A percentile compares a stretch with the other conserved stretches of the same genome.
Evolutionary conservation across 202 grass and related monocot species (phyloP).

Genomic region (Musa balbisiana): DNA sequence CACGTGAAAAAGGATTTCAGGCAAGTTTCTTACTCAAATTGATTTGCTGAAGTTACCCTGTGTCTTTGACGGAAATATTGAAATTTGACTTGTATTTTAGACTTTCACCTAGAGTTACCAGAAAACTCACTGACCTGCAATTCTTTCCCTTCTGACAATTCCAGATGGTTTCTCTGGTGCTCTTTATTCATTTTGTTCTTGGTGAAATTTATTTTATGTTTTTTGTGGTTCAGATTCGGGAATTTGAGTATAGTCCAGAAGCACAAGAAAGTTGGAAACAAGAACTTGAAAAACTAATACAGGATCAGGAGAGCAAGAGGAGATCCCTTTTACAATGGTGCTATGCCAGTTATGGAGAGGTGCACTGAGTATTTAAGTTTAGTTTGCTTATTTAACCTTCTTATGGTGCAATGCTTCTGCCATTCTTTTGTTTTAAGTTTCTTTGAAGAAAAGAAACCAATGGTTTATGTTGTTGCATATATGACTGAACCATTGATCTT

Average conservation of each 20-base stretch:
- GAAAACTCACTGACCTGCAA: background rate
- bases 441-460: background rate
- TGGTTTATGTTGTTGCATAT: background rate
- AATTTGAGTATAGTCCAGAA: conserved; percentile 91
- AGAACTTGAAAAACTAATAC: conserved; percentile 75
- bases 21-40: conserved; percentile 17
- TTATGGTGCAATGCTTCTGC: background rate
- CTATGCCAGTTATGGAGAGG: conserved; percentile 96
- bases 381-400: background rate
- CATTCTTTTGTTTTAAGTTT: background rate
- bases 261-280: conserved; percentile 69
- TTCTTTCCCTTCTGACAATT: background rate
- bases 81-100: background rate
- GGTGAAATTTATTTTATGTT: conserved; percentile 1
- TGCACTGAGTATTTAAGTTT: conserved; percentile 21
- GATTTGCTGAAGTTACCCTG: too few relatives aligned
- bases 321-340: conserved; percentile 89
- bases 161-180: background rate
- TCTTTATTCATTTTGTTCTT: background rate
- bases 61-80: too few relatives aligned
- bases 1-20: conserved; percentile 92
- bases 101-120: background rate
- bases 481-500: background rate
- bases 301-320: conserved; percentile 80
- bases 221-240: conserved; percentile 54